These are phyloP conservation scores for Exophiala sp. DNA, from an alignment of 2,329 filamentous ascomycete species.

Conservation along the genomic window DNA sequence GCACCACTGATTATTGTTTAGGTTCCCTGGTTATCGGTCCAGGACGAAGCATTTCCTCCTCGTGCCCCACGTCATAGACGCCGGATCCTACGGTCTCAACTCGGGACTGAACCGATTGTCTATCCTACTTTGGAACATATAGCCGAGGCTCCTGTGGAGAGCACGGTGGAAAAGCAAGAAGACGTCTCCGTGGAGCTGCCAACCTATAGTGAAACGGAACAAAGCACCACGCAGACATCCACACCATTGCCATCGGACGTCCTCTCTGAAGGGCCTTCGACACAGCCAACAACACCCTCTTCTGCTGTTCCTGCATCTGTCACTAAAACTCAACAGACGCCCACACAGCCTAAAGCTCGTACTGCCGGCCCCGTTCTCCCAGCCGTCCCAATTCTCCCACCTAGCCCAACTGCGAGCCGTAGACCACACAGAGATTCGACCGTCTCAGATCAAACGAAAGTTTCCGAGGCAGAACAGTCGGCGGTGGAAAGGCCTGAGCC, in stretches of 20 bases:
- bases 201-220: slow-evolving; percentile 1
- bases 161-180: slow-evolving; percentile 23
- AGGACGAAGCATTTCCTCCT: slow-evolving; percentile 53
- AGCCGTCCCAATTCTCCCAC: slow-evolving; percentile 46
- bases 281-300: slow-evolving; percentile 55
- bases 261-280: slow-evolving; percentile 55
- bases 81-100: slow-evolving; percentile 35
- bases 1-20: slow-evolving; percentile 28
- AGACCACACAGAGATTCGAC: slow-evolving; percentile 36
- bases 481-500: slow-evolving; percentile 7
- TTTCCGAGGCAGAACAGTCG: slow-evolving; percentile 20
- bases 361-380: slow-evolving; percentile 45
- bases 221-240: slow-evolving; percentile 43
- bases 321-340: slow-evolving; percentile 29
- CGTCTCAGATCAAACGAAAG: slow-evolving; percentile 37
- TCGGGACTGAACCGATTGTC: slow-evolving; percentile 40
- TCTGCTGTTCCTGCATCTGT: slow-evolving; percentile 42
- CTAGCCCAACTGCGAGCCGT: slow-evolving; percentile 35
- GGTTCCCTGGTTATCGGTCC: slow-evolving; percentile 60
- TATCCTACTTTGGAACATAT: slow-evolving; percentile 48
- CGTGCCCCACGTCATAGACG: slow-evolving; percentile 48
- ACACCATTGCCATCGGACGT: slow-evolving; percentile 58
- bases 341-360: slow-evolving; percentile 31
- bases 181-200: background rate
- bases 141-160: slow-evolving; percentile 28